Evolutionary conservation across 495 filamentous ascomycete genomes (phyloP).

Genomic region (Talaromyces nanjingensis): DNA sequence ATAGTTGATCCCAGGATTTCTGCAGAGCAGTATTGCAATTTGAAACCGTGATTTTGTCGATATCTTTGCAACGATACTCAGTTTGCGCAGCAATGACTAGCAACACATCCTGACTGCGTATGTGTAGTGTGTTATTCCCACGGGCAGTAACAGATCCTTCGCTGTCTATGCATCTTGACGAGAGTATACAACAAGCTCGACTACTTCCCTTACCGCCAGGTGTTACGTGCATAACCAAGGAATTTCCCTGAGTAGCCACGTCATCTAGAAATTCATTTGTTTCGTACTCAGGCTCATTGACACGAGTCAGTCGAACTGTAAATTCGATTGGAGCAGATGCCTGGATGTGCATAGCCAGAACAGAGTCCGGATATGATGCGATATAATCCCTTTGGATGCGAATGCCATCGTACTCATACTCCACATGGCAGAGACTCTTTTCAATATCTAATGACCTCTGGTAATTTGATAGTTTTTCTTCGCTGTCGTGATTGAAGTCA

Average conservation of each 20-base stretch:
- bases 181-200: constrained; percentile 26
- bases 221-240: constrained; percentile 32
- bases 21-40: constrained; percentile 20
- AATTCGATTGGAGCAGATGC: constrained; percentile 22
- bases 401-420: constrained; percentile 28
- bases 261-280: constrained; percentile 35
- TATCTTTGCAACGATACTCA: constrained; percentile 26
- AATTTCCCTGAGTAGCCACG: constrained; percentile 15
- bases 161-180: constrained; percentile 17
- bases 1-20: constrained; percentile 16
- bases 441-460: constrained; percentile 36
- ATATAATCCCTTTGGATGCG: constrained; percentile 27
- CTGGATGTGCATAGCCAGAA: constrained; percentile 33
- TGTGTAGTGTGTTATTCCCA: constrained; percentile 23
- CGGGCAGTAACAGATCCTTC: constrained; percentile 19
- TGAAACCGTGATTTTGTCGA: constrained; percentile 15
- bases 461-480: constrained; percentile 27
- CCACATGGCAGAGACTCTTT: constrained; percentile 26
- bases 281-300: constrained; percentile 32
- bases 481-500: constrained; percentile 32
- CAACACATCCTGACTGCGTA: constrained; percentile 21
- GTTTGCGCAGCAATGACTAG: constrained; percentile 36
- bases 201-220: constrained; percentile 29
- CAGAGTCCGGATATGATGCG: constrained; percentile 33
- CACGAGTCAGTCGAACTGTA: constrained; percentile 21